A percentile compares a stretch with the other conserved stretches of the same genome.
Conservation (phyloP, 257 asterid genomes). For the Leonotis leonurus region DNA sequence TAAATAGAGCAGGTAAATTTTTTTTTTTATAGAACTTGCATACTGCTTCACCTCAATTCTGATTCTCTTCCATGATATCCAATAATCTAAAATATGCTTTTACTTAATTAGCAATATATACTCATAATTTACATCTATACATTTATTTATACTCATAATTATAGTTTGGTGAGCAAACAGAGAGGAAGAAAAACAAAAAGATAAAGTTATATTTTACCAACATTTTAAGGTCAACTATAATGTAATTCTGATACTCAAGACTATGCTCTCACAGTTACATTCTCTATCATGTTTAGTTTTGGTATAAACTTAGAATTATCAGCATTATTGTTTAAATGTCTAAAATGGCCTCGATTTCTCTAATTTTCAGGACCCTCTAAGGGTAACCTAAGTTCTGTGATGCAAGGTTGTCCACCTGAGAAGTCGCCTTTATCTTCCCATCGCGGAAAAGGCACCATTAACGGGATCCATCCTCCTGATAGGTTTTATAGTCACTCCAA, state of each 20-base stretch:
- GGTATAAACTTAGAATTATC: too few relatives aligned
- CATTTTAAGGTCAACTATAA: not conserved
- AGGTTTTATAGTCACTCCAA: too few relatives aligned
- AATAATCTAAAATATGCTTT: not conserved
- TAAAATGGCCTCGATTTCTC: conserved; percentile 2
- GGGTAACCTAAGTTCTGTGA: too few relatives aligned
- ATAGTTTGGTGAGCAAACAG: not conserved
- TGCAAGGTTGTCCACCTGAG: too few relatives aligned
- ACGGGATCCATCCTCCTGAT: conserved; percentile 35
- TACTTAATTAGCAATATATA: not conserved
- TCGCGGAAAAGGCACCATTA: conserved; percentile 29
- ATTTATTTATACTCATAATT: too few relatives aligned
- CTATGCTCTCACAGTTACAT: not conserved
- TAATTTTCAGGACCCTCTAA: conserved; percentile 42
- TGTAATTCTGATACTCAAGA: not conserved
- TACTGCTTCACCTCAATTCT: not conserved
- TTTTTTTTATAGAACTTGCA: not conserved
- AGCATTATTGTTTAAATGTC: not conserved
- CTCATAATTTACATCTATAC: not conserved
- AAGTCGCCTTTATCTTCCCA: conserved; percentile 28
- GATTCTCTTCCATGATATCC: not conserved
- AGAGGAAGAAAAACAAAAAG: not conserved
- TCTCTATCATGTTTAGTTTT: not conserved
- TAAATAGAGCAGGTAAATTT: conserved; percentile 52
- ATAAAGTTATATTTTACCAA: not conserved